Evolutionary conservation across 2,329 filamentous ascomycete species (phyloP).

Genomic region (Alternaria triticimaculans): DNA sequence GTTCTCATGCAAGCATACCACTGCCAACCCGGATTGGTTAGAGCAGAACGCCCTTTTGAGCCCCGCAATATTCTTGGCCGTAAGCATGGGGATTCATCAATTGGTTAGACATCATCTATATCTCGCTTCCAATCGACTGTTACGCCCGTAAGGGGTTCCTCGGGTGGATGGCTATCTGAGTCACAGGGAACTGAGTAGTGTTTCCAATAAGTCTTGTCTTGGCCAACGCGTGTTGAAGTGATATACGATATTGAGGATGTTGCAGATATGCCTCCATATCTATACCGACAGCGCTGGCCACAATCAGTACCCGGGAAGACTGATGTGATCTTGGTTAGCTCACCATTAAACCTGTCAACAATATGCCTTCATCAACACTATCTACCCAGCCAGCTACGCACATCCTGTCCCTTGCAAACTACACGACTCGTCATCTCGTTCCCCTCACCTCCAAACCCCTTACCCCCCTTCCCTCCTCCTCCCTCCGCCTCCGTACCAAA

Average conservation of each 20-base stretch:
- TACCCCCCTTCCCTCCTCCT: slow-evolving; percentile 23
- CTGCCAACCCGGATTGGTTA: not conserved
- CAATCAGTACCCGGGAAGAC: not conserved
- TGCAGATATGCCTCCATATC: not conserved
- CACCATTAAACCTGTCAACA: not conserved
- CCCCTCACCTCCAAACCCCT: slow-evolving; percentile 6
- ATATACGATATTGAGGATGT: not conserved
- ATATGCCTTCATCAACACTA: not conserved
- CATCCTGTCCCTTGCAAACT: slow-evolving; percentile 25
- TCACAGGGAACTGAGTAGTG: not conserved
- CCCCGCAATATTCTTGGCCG: not conserved
- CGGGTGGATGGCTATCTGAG: not conserved
- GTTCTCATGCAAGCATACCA: not conserved
- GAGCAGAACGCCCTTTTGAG: slow-evolving; percentile 1
- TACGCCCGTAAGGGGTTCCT: not conserved
- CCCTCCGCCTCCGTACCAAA: slow-evolving; percentile 25
- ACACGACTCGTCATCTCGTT: slow-evolving; percentile 29
- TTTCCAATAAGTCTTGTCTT: not conserved
- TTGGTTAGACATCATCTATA: not conserved
- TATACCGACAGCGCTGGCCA: not conserved
- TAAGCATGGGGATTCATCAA: not conserved
- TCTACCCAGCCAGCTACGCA: slow-evolving; percentile 9
- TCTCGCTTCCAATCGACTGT: not conserved
- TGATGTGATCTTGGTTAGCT: not conserved
- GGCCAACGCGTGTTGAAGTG: not conserved